Conservation (phyloP, 805 yeast genomes). For the Candida dajiaensis region DNA sequence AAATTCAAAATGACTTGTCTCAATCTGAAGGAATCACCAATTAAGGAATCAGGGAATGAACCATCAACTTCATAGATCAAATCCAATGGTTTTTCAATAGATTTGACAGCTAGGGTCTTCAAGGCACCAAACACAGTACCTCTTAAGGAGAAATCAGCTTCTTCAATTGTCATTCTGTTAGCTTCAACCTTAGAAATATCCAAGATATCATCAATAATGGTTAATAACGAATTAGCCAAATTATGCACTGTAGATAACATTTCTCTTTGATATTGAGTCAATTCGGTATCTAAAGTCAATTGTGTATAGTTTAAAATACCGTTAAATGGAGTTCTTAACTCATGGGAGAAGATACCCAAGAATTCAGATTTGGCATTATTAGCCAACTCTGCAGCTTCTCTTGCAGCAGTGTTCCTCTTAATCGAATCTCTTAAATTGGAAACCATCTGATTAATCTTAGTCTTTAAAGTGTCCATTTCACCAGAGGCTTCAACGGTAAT, state of each 20-base stretch:
- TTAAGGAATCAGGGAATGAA: conserved; percentile 78
- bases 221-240: conserved; percentile 75
- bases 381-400: conserved; percentile 92
- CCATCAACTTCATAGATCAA: conserved; percentile 78
- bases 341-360: conserved; percentile 83
- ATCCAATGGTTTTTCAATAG: conserved; percentile 79
- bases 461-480: conserved; percentile 64
- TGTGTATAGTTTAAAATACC: conserved; percentile 95
- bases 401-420: conserved; percentile 86
- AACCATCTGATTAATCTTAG: conserved; percentile 72
- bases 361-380: conserved; percentile 87
- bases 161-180: conserved; percentile 87
- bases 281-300: conserved; percentile 78
- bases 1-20: conserved; percentile 82
- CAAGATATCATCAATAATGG: conserved; percentile 83
- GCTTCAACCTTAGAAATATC: conserved; percentile 94
- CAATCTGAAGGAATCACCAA: conserved; percentile 85
- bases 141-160: conserved; percentile 78
- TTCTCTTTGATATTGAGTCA: conserved; percentile 87
- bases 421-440: conserved; percentile 81
- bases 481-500: conserved; percentile 90
- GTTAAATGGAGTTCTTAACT: conserved; percentile 86
- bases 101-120: conserved; percentile 84
- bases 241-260: conserved; percentile 88
- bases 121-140: conserved; percentile 88